Evolutionary conservation across 352 stramenopile species (phyloP).

Genomic region (Phytophthora foliorum): DNA sequence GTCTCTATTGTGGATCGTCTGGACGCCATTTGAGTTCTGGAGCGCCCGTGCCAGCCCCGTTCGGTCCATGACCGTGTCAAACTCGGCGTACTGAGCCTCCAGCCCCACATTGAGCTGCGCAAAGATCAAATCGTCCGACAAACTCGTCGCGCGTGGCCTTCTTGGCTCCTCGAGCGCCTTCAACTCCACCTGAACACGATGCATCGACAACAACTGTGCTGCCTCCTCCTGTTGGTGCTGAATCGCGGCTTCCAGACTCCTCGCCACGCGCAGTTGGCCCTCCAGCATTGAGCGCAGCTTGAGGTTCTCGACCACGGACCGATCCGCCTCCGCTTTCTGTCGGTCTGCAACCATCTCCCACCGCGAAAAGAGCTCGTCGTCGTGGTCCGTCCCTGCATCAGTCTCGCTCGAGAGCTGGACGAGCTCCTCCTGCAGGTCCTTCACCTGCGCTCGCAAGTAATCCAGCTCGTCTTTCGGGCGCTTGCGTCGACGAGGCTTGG

Average conservation of each 20-base stretch:
- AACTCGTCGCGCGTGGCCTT: conserved; percentile 10
- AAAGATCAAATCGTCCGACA: conserved; percentile 33
- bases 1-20: conserved; percentile 12
- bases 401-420: conserved; percentile 17
- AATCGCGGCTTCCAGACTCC: conserved; percentile 37
- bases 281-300: conserved; percentile 41
- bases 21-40: conserved; percentile 20
- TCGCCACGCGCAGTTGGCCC: conserved; percentile 36
- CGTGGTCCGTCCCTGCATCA: neutral
- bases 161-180: conserved; percentile 11
- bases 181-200: conserved; percentile 9
- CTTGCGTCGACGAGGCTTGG: conserved; percentile 33
- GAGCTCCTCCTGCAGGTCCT: conserved; percentile 36
- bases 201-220: conserved; percentile 18
- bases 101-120: conserved; percentile 28
- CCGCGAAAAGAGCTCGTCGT: conserved; percentile 33
- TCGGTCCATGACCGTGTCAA: conserved; percentile 22
- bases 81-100: conserved; percentile 31
- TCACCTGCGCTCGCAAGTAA: conserved; percentile 35
- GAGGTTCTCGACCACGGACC: conserved; percentile 35
- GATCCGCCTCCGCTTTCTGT: conserved; percentile 31
- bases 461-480: conserved; percentile 47
- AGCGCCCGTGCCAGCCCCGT: conserved; percentile 10
- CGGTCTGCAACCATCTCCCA: conserved; percentile 36
- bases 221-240: conserved; percentile 33